Evolutionary conservation across 768 basidiomycete species (phyloP), one percentile per base, ranked within the genome.

Genomic region (Termitomyces sp.): DNA sequence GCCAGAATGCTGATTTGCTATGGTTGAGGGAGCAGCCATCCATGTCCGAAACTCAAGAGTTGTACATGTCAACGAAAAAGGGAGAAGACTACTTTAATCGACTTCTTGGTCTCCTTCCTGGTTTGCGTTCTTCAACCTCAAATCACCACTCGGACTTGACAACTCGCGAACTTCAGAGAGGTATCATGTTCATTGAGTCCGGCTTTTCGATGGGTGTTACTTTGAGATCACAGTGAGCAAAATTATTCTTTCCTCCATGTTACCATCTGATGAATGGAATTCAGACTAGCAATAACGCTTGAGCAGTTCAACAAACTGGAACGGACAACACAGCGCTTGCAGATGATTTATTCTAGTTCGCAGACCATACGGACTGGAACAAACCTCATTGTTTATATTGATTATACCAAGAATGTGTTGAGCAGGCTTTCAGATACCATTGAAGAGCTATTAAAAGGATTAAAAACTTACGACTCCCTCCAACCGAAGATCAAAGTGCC

Each of bases 141-240:
- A 69, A 77, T 46, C 96, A 98, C 69, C 90, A 94, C 67, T 67
- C 78, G 0, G 97, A 98, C 66, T 64, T 98, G 47, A 79, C 83
- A 10, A 93, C 92, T n/a, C 86, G 89, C 14, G 96, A 98, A 58
- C 75, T 98, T 18, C 87, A 88, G 65, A 81, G 92, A 59, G 91
- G 88, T 7, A 69, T 90, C 18, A 85, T 82, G 61, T 80, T 90
- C 56, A 77, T 93, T 5, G 94, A 98, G 69, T 92, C 88, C 42
- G 80, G 84, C 2, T 88, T 93, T 68, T 79, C 79, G 4, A 71
- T 87, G 48, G 88, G 88, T 1, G 62, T 94, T 16, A 78, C 80
- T 37, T 69, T 82, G 29, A 77, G 92, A 67, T 70, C 80, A 32
- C 70, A 79, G 94, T 94, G 69, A 71, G 86, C 74, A 22, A 27